Base-by-base conservation (phyloP, 2,329 filamentous ascomycete species). In the Endothia cerciana region DNA sequence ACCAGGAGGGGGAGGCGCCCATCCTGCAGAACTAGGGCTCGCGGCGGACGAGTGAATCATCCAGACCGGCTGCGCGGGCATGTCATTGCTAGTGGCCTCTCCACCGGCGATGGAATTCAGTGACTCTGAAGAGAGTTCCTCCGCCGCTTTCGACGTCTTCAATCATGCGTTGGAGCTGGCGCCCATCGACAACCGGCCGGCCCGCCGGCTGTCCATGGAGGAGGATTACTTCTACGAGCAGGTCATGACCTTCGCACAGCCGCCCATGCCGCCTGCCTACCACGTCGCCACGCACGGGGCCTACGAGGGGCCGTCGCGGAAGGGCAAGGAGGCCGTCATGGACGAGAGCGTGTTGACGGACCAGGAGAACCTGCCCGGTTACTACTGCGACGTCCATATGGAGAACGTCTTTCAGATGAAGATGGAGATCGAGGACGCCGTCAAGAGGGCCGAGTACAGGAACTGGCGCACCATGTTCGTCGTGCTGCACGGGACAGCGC, bases 381-480 rank as follows among this genome's bases (percentile, higher is more conserved):
- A 89, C 73, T 83, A 84, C 58, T 86, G 81, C 71, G 82, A 81
- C 72, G 81, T 89, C 63, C 78, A 80, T 63, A 75, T 86, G 59
- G 83, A 87, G 72, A 84, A 81, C 33, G 79, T 88, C 6, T 88
- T 89, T 72, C 78, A 82, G 70, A 83, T 84, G 73, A 91, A 90
- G 77, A 85, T 87, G 78, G 89, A 92, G 75, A 83, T 91, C 64
- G 83, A 87, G 68, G 84, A 88, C 65, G 86, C 88, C 6, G 88
- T 86, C 69, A 86, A 89, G 73, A 79, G 86, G 56, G 85, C 88
- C 53, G 80, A 84, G 68, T 83, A 88, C 71, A 83, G 88, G 53
- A 85, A 86, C 70, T 92, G 89, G 89, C 81, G 82, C 69, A 81
- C 85, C 64, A 83, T 86, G 28, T 89, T 87, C 67, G 86, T 88